Conservation (phyloP, 495 filamentous ascomycete species). For the Neurospora sp. region DNA sequence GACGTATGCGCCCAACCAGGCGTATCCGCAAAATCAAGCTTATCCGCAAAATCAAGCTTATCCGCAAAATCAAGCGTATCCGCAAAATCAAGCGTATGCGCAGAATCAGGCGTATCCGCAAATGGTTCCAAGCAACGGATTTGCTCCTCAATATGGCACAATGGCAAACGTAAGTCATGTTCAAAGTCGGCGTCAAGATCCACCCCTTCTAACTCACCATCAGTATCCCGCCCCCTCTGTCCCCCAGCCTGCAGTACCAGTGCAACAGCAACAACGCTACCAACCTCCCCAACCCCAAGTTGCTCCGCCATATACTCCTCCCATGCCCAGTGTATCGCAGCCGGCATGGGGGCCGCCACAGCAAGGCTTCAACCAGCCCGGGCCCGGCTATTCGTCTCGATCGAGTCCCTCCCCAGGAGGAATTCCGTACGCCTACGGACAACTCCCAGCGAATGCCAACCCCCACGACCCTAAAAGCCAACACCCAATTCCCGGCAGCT, state of each 20-base stretch:
- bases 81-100: neutral
- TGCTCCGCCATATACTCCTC: slow-evolving; percentile 29
- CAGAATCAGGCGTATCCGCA: slow-evolving; percentile 7
- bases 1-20: slow-evolving; percentile 19
- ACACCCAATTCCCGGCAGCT: slow-evolving; percentile 74
- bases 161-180: slow-evolving; percentile 27
- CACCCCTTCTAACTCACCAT: slow-evolving; percentile 7
- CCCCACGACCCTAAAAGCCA: slow-evolving; percentile 55
- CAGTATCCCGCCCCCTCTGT: slow-evolving; percentile 21
- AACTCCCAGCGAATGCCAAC: slow-evolving; percentile 60
- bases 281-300: slow-evolving; percentile 26
- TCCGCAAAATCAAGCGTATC: neutral
- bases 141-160: slow-evolving; percentile 23
- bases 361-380: slow-evolving; percentile 17
- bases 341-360: slow-evolving; percentile 7
- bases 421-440: slow-evolving; percentile 63
- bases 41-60: neutral
- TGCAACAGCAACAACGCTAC: slow-evolving; percentile 24
- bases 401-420: slow-evolving; percentile 24
- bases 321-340: slow-evolving; percentile 23
- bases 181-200: neutral
- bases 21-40: slow-evolving; percentile 8
- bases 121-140: slow-evolving; percentile 32
- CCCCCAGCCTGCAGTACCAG: slow-evolving; percentile 15
- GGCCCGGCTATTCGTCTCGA: slow-evolving; percentile 21